Evolutionary conservation across 495 filamentous ascomycete genomes (phyloP).

Genomic region (Neurospora sp.): DNA sequence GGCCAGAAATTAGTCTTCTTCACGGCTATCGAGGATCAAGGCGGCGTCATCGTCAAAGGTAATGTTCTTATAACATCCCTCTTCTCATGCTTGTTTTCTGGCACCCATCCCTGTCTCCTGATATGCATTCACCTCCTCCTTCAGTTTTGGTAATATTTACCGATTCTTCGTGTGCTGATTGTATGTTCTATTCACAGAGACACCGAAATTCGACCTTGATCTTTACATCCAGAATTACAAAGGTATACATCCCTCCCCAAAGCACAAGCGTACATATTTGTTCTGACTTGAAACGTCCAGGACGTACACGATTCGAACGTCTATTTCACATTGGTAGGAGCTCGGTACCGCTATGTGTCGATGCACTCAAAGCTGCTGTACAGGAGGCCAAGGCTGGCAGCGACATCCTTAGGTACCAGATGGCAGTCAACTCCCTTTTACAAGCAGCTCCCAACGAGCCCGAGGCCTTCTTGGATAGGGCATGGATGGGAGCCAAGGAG

Average conservation of each 20-base stretch:
- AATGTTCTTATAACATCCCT: neutral
- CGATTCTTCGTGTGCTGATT: neutral
- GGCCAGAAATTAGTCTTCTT: conserved; percentile 30
- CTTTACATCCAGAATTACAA: conserved; percentile 85
- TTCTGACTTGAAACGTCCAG: conserved; percentile 24
- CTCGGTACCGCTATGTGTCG: conserved; percentile 65
- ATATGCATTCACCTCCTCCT: neutral
- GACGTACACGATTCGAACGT: conserved; percentile 66
- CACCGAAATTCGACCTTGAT: conserved; percentile 88
- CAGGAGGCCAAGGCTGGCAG: conserved; percentile 66
- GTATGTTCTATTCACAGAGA: conserved; percentile 36
- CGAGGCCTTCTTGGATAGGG: conserved; percentile 53
- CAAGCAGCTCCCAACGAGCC: conserved; percentile 56
- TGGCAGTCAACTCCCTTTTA: conserved; percentile 53
- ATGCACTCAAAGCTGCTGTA: conserved; percentile 71
- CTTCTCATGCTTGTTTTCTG: neutral
- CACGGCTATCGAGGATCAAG: conserved; percentile 32
- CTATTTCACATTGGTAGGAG: conserved; percentile 69
- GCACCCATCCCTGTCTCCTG: neutral
- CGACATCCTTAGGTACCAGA: conserved; percentile 61
- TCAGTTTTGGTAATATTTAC: neutral
- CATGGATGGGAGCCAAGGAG: conserved; percentile 57
- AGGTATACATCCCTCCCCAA: conserved; percentile 40
- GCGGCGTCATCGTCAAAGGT: conserved; percentile 38
- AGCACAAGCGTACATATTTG: neutral